Evolutionary conservation across 108 stramenopile genomes (phyloP), one percentile per base, ranked within the genome.

Genomic region (Fragilaria crotonensis): DNA sequence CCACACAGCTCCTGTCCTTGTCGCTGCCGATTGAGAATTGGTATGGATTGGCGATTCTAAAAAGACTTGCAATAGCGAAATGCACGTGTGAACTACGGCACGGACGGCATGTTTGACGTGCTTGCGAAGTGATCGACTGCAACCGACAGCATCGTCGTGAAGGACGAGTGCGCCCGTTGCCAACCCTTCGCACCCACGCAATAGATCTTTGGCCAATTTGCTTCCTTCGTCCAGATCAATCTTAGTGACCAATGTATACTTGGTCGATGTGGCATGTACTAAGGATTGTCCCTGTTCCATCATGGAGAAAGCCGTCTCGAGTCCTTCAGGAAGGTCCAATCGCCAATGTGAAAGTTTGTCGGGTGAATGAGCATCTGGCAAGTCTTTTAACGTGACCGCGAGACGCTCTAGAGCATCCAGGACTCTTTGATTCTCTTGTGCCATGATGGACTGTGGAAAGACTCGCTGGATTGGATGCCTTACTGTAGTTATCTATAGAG

Each of bases 1-100:
- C 90, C 90, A 92, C 18, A 92, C 85, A 7, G 83, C 81, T 7
- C 90, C 90, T 1, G 79, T 77, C 48, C 73, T 75, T 69, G 80
- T 84, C 0, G 90, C 86, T 25, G 68, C 86, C 14, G 79, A 23
- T 45, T 76, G 72, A 20, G 68, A 57, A 4, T 83, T 77, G 45
- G 23, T 5, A 21, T 23, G 26, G 3, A 75, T 74, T 23, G 64
- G 36, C 30, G 62, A 44, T 32, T 70, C 72, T 19, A 74, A 57
- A 60, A 85, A 88, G 7, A 71, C 31, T 46, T 67, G 30, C 2
- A 86, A 56, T 33, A 92, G 54, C 14, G 78, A 69, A 18, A 79
- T 53, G 4, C 76, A 65, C 9, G 67, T 72, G 1, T 73, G 28
- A 9, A 85, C 33, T 0, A 88, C 67, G 9, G 78, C 69, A 27